phyloP scores from a whole-genome alignment of 495 filamentous ascomycete genomes.

The Copromyces sp. region DNA sequence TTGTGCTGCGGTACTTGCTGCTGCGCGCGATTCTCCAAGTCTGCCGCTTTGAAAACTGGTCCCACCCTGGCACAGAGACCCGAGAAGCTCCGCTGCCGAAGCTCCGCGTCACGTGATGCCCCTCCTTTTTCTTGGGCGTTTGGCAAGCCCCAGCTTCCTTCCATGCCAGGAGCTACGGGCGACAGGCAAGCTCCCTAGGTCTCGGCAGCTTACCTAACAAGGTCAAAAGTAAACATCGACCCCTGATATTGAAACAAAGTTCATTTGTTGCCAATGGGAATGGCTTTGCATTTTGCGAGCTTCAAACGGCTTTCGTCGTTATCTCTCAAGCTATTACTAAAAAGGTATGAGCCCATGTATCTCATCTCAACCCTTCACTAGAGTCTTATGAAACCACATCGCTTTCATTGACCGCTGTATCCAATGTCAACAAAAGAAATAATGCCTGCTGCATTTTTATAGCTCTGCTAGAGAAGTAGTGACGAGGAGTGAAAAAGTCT shows the following conservation, averaged over 20 bases:
- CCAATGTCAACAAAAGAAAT: neutral
- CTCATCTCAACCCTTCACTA: neutral
- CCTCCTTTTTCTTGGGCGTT: neutral
- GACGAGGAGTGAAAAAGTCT: slow-evolving; percentile 24
- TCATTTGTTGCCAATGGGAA: neutral
- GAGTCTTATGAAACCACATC: neutral
- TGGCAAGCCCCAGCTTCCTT: neutral
- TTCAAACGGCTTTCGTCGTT: neutral
- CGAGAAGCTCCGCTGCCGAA: slow-evolving; percentile 22
- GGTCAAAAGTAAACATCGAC: neutral
- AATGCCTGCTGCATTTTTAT: neutral
- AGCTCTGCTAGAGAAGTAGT: slow-evolving; percentile 3
- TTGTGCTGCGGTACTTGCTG: neutral
- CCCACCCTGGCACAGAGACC: slow-evolving; percentile 10
- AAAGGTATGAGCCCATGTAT: neutral
- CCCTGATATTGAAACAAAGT: neutral
- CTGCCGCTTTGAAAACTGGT: slow-evolving; percentile 17
- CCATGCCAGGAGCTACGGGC: neutral
- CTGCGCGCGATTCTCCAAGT: neutral
- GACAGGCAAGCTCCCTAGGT: neutral
- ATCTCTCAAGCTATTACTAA: neutral
- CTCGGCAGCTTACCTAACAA: neutral
- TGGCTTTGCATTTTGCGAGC: neutral
- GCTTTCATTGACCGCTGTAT: neutral
- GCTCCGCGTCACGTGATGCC: slow-evolving; percentile 22